Conservation (phyloP, 148 eudicot species). For the Arbutus unedo region DNA sequence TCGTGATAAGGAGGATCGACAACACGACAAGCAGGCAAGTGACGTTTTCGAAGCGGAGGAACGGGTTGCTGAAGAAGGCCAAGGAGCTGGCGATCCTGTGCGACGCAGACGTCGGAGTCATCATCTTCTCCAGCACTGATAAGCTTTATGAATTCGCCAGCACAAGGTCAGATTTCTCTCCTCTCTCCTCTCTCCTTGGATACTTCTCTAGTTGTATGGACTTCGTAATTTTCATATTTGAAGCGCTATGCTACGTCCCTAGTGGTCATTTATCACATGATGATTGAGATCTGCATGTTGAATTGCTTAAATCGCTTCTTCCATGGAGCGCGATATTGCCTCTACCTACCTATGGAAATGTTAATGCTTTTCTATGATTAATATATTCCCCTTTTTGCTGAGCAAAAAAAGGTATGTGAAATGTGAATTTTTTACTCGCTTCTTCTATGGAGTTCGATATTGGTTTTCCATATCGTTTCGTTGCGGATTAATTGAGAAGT, state of each 20-base stretch:
- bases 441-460: neutral
- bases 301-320: neutral
- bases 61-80: constrained; percentile 57
- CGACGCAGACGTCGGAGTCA: constrained; percentile 65
- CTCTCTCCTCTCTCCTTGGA: neutral
- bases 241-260: neutral
- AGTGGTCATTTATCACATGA: neutral
- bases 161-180: constrained; percentile 33
- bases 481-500: neutral
- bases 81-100: constrained; percentile 59
- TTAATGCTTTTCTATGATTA: too few relatives aligned
- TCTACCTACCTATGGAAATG: too few relatives aligned
- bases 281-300: constrained; percentile 9
- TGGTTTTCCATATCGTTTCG: neutral
- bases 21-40: constrained; percentile 62
- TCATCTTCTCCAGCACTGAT: constrained; percentile 59
- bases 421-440: neutral
- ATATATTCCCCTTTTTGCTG: too few relatives aligned
- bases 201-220: neutral
- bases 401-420: too few relatives aligned
- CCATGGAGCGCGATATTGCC: neutral
- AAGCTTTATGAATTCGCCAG: constrained; percentile 50
- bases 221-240: neutral
- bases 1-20: constrained; percentile 61
- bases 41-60: constrained; percentile 58